Percentiles rank a stretch among this genome's conserved stretches.
phyloP scores from a whole-genome alignment of 2,329 filamentous ascomycete genomes.

The Aspergillus ochraceus region DNA sequence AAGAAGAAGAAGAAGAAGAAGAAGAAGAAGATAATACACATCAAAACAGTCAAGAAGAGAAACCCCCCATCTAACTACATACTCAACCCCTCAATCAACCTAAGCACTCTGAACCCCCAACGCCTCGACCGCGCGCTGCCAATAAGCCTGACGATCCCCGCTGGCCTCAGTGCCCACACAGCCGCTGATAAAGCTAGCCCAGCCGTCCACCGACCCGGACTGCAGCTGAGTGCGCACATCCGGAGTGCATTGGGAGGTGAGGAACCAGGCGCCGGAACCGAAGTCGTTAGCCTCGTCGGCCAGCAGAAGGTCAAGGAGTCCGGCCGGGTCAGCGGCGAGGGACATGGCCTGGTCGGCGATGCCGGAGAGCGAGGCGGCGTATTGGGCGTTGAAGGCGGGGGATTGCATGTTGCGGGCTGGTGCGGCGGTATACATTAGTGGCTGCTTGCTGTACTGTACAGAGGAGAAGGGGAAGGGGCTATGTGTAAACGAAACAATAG shows the following conservation, averaged over 20 bases:
- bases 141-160: slow-evolving; percentile 50
- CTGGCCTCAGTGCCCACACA: slow-evolving; percentile 56
- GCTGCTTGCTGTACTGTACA: not conserved
- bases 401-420: slow-evolving; percentile 64
- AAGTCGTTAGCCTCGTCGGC: slow-evolving; percentile 53
- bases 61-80: not conserved
- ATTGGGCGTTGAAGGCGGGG: slow-evolving; percentile 55
- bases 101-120: slow-evolving; percentile 30
- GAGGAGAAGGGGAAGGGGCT: slow-evolving; percentile 1
- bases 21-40: not conserved
- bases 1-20: not conserved
- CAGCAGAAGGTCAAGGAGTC: slow-evolving; percentile 53
- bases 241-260: slow-evolving; percentile 54
- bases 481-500: not conserved
- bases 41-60: not conserved
- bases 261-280: slow-evolving; percentile 62
- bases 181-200: slow-evolving; percentile 51
- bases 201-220: slow-evolving; percentile 51
- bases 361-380: slow-evolving; percentile 51
- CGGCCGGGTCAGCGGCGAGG: slow-evolving; percentile 41
- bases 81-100: not conserved
- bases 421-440: not conserved
- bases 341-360: slow-evolving; percentile 37
- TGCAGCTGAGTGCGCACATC: slow-evolving; percentile 47
- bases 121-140: slow-evolving; percentile 48